phyloP scores from a whole-genome alignment of 2,329 filamentous ascomycete species.

The Trichoderma atrobrunneum region DNA sequence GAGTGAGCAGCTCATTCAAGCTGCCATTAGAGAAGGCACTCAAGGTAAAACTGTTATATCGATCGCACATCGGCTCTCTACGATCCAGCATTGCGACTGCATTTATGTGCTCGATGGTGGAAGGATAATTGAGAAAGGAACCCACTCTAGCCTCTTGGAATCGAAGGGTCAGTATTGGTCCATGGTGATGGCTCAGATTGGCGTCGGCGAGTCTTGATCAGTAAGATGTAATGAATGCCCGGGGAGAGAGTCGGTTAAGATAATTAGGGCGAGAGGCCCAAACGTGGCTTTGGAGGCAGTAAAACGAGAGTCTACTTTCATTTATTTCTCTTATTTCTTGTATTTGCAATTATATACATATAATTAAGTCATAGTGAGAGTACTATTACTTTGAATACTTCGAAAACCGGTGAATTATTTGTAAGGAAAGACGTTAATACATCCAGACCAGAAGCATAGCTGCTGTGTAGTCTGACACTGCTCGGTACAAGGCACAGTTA shows the following conservation, averaged over 20 bases:
- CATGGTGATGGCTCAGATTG: neutral
- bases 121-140: neutral
- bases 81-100: neutral
- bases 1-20: neutral
- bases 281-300: neutral
- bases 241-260: neutral
- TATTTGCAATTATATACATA: neutral
- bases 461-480: neutral
- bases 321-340: neutral
- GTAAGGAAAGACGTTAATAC: neutral
- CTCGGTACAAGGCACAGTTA: neutral
- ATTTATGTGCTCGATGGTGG: neutral
- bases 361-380: neutral
- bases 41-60: neutral
- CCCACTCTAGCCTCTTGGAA: neutral
- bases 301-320: neutral
- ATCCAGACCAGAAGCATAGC: neutral
- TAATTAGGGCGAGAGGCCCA: neutral
- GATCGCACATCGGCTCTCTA: conserved; percentile 3
- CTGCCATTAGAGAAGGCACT: neutral
- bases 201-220: neutral
- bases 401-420: neutral
- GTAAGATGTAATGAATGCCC: neutral
- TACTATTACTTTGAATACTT: neutral
- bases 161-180: neutral